Percentiles rank a stretch among this genome's conserved stretches.
These are phyloP conservation scores for Picea glauca DNA, from an alignment of 75 land plant species.

Conservation along the genomic window DNA sequence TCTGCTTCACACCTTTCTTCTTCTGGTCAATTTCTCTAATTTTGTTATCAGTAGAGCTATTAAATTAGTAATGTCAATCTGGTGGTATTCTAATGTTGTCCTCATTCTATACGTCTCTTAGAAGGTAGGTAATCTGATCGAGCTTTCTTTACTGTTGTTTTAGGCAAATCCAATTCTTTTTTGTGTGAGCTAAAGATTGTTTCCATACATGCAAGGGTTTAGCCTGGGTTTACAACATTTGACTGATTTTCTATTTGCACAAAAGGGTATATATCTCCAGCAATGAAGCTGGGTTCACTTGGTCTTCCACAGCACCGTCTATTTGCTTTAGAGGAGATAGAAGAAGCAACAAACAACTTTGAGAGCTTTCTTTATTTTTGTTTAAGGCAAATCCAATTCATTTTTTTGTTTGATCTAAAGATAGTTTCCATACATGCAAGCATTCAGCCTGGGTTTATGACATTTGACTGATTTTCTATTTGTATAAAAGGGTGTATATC, in stretches of 20 bases:
- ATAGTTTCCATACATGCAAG: background rate
- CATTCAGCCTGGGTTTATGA: background rate
- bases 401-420: background rate
- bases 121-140: background rate
- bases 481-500: constrained; percentile 57
- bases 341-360: constrained; percentile 84
- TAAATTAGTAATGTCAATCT: background rate
- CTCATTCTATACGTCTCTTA: background rate
- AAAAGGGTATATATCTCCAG: constrained; percentile 64
- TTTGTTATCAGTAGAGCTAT: background rate
- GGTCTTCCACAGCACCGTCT: constrained; percentile 54
- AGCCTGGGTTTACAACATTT: background rate
- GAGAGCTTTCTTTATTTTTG: background rate
- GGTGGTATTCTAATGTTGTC: background rate
- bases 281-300: constrained; percentile 47
- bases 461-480: background rate
- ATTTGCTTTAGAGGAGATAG: constrained; percentile 71
- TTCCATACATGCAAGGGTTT: background rate
- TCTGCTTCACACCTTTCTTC: background rate
- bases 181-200: background rate
- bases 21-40: background rate
- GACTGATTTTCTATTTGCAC: background rate
- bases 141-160: background rate
- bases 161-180: background rate
- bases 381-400: background rate